Base-by-base conservation (phyloP, 768 basidiomycete genomes). In the Leucosporidium scottii region DNA sequence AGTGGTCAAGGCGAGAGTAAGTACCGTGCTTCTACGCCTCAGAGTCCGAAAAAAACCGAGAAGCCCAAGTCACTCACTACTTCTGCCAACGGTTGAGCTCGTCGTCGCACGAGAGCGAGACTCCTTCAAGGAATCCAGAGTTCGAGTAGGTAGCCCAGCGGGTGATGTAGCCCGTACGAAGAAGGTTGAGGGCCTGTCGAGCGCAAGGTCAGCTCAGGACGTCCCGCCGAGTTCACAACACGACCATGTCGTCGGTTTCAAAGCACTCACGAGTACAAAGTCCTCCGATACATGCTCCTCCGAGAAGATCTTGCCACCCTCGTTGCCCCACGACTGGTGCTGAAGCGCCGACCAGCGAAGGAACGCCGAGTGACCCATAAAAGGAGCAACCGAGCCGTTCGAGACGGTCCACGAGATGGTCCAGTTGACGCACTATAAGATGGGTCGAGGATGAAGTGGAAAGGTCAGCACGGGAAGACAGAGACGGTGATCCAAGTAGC, bases 21-120 rank as follows among this genome's bases (percentile, higher is more conserved):
- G n/a, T n/a, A n/a, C n/a, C n/a, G n/a, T n/a, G n/a, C n/a, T n/a
- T n/a, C n/a, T n/a, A n/a, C n/a, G n/a, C n/a, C n/a, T n/a, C n/a
- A n/a, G n/a, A n/a, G n/a, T n/a, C n/a, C n/a, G n/a, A n/a, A n/a
- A n/a, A n/a, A 21, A 30, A 25, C 12, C 18, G 30, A 21, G 25
- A 20, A n/a, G n/a, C n/a, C n/a, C n/a, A n/a, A n/a, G n/a, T n/a
- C n/a, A n/a, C 31, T 23, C 20, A 31, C 28, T 56, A 90, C 76
- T 93, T 94, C 71, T 93, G 90, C 92, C 92, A 94, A 3, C 92
- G 78, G 74, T 92, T 93, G 8, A 94, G 80, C 58, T 94, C 92
- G 74, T 94, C 92, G 61, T 90, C 61, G 86, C 86, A n/a, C 0
- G 91, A 92, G n/a, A 94, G 81, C 0, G 87, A 89, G 27, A 94